Percentiles rank a stretch among this genome's conserved stretches.
These are phyloP conservation scores for Uncinocarpus reesii DNA, from an alignment of 2,329 filamentous ascomycete species.

Conservation along the genomic window DNA sequence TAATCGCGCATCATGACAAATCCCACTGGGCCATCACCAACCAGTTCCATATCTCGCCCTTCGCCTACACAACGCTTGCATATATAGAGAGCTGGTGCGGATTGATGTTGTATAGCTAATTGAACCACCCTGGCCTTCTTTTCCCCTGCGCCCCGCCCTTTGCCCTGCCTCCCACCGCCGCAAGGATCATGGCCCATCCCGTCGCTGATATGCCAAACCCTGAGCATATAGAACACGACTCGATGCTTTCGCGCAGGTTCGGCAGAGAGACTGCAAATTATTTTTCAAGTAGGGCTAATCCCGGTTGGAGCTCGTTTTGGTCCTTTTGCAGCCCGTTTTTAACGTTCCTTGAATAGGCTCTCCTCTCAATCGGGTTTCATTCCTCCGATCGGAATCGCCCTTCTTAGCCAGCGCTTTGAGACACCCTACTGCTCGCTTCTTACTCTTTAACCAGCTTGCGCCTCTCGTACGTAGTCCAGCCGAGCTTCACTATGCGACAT, in stretches of 20 bases:
- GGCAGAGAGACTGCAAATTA: constrained; percentile 44
- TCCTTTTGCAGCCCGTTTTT: no score
- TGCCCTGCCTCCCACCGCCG: not conserved
- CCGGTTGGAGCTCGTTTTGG: no score
- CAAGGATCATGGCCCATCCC: constrained; percentile 8
- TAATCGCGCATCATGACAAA: not conserved
- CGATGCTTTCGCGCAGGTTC: constrained; percentile 42
- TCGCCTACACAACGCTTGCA: not conserved
- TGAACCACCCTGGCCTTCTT: not conserved
- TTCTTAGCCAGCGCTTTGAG: constrained; percentile 41
- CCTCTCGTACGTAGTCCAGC: constrained; percentile 56
- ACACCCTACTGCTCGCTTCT: constrained; percentile 48
- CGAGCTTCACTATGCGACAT: constrained; percentile 57
- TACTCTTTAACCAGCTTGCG: constrained; percentile 68
- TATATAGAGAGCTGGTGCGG: no score
- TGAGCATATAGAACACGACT: constrained; percentile 49
- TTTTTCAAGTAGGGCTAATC: constrained; percentile 39
- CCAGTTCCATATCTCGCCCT: not conserved
- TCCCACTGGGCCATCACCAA: not conserved
- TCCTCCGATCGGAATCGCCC: constrained; percentile 38
- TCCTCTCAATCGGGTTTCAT: constrained; percentile 42
- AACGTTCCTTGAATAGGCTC: constrained; percentile 30
- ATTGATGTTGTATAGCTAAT: not conserved
- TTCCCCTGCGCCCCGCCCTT: not conserved
- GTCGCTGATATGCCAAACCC: constrained; percentile 42